Evolutionary conservation across 768 basidiomycete genomes (phyloP), one percentile per base, ranked within the genome.

Genomic region (Psilocybe subaeruginosa): DNA sequence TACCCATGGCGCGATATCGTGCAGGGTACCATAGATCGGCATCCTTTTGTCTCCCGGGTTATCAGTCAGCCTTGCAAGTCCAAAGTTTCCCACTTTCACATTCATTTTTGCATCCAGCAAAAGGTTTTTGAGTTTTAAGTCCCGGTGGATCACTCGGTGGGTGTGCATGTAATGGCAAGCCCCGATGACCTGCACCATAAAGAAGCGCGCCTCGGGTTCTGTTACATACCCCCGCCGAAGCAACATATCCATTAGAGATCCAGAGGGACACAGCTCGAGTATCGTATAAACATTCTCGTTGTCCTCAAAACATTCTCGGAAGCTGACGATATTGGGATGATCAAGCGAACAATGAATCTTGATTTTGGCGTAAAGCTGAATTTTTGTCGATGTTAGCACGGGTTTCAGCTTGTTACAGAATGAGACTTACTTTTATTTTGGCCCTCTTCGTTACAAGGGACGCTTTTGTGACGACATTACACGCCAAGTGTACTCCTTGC

Each of bases 1-100:
- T 27, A 99, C 95, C 72, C 99, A 97, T 0, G 97, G 97, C 0
- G 97, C 97, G 64, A 99, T 98, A 72, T 99, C 98, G 72, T 99
- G 98, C 1, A 97, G 97, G 0, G 97, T 99, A 1, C 97, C 97
- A 66, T 97, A 98, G 51, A 99, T 97, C 0, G 97, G 99, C 86
- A 97, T 98, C 84, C 98, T 97, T 70, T 97, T 80, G 74, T 99
- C 97, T 0, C 97, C 97, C 8, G 92, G 93, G 71, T 87, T 96
- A 78, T 98, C 96, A 53, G 99, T 97, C 51, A 99, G 84, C 2
- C 97, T 97, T 0, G 97, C 97, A 19, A 99, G 82, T 8, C 97
- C 97, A 76, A 99, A 97, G 77, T 99, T 97, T 23, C 95, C 97
- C 17, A 99, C 95, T 71, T 97, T 94, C 72, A 98, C 82, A 71